A percentile compares a stretch with the other conserved stretches of the same genome.
These are phyloP conservation scores for Citropsis articulata DNA, from an alignment of 345 rosid species.

Conservation along the genomic window DNA sequence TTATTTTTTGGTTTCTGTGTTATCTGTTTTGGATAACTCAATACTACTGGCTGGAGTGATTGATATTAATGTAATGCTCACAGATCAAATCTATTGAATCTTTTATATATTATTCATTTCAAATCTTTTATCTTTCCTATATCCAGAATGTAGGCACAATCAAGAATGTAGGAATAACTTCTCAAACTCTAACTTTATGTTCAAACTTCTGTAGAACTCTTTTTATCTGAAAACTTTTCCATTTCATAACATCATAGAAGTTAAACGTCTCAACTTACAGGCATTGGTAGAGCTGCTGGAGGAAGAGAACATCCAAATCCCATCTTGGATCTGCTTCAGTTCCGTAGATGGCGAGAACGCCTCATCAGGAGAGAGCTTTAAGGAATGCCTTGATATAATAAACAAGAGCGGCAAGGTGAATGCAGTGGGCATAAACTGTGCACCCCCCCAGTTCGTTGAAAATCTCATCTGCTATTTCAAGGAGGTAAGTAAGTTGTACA, in stretches of 20 bases:
- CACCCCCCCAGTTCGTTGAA: constrained; percentile 77
- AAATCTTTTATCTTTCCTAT: not conserved
- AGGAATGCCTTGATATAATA: constrained; percentile 61
- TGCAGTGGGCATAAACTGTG: constrained; percentile 83
- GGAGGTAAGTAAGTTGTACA: constrained; percentile 35
- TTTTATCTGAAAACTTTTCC: not conserved
- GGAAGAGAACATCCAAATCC: constrained; percentile 73
- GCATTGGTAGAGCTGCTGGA: constrained; percentile 80
- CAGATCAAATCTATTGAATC: not conserved
- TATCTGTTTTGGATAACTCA: not conserved
- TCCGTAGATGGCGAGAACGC: constrained; percentile 77
- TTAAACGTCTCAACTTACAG: constrained; percentile 27
- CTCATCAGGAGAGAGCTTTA: constrained; percentile 79
- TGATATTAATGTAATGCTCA: not conserved
- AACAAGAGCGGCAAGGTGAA: constrained; percentile 55
- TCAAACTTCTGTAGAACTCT: not conserved
- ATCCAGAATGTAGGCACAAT: not conserved
- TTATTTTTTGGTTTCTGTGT: not conserved
- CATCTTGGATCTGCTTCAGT: constrained; percentile 89
- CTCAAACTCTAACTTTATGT: not conserved
- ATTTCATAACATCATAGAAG: not conserved
- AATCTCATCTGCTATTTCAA: constrained; percentile 54
- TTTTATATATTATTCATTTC: too few species aligned
- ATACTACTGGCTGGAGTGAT: not conserved
- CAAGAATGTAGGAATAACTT: not conserved